These are phyloP conservation scores for Corinectria fuckeliana DNA, from an alignment of 2,329 filamentous ascomycete genomes.

Conservation along the genomic window DNA sequence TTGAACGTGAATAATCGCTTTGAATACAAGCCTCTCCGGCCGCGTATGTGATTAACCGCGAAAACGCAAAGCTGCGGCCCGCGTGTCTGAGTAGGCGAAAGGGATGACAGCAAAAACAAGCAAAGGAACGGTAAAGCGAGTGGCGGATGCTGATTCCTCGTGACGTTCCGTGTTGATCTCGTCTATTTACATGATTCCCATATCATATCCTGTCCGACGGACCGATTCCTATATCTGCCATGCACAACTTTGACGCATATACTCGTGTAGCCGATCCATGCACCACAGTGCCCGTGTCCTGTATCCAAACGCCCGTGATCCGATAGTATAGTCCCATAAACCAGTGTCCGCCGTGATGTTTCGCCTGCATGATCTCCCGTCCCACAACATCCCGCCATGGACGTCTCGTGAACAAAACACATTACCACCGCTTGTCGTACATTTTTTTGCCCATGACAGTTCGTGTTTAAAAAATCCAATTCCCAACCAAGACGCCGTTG, in stretches of 20 bases:
- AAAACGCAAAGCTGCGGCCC: too few relatives aligned
- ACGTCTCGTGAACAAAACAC: constrained; percentile 2
- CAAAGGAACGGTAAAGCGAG: background rate
- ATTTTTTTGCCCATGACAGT: background rate
- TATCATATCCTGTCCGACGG: background rate
- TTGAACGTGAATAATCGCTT: background rate
- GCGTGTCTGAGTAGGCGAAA: background rate
- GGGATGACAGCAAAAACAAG: background rate
- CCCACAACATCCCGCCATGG: background rate
- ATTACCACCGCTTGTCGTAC: constrained; percentile 7
- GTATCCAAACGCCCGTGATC: background rate
- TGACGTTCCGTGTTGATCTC: background rate
- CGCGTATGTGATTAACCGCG: too few relatives aligned
- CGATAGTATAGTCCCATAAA: background rate
- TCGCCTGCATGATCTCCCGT: background rate
- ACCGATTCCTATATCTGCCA: background rate
- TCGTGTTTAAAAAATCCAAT: background rate
- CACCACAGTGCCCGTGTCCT: background rate
- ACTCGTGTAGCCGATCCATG: constrained; percentile 6
- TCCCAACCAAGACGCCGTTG: background rate
- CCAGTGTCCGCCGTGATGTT: background rate
- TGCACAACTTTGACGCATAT: constrained; percentile 3
- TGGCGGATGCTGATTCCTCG: background rate
- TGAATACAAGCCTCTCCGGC: too few relatives aligned
- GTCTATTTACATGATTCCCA: background rate